phyloP scores from a whole-genome alignment of 2,329 filamentous ascomycete genomes.

The Sordariomycetes sp. region DNA sequence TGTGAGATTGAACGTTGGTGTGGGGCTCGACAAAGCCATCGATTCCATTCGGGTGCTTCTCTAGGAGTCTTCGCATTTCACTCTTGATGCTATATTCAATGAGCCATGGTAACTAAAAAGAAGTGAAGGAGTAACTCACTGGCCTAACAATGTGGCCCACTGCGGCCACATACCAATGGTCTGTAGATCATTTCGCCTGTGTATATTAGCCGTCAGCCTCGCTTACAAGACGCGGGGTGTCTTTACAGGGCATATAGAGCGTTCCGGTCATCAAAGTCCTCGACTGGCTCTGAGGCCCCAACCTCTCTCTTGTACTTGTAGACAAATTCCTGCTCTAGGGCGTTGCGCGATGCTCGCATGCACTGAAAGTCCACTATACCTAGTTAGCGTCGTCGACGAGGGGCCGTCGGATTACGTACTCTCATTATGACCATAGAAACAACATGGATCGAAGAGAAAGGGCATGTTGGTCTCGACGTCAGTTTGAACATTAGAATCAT shows the following conservation, averaged over 20 bases:
- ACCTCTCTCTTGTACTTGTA: conserved; percentile 1
- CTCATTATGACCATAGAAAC: conserved; percentile 21
- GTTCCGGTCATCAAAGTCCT: conserved; percentile 19
- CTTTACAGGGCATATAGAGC: conserved; percentile 16
- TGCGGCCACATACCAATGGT: conserved; percentile 8
- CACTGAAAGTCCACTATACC: conserved; percentile 4
- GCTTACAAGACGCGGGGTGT: not conserved
- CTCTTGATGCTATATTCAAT: conserved; percentile 6
- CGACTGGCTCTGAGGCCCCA: conserved; percentile 13
- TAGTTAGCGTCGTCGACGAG: too few species aligned
- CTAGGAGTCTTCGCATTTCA: conserved; percentile 8
- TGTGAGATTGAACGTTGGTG: too few species aligned
- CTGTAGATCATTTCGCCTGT: conserved; percentile 7
- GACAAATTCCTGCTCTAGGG: not conserved
- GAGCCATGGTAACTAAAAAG: not conserved
- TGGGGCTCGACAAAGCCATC: too few species aligned
- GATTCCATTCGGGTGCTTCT: conserved; percentile 7
- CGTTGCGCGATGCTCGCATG: conserved; percentile 4
- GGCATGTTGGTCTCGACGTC: conserved; percentile 16
- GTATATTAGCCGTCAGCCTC: not conserved
- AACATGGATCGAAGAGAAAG: conserved; percentile 29
- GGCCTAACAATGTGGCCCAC: conserved; percentile 5
- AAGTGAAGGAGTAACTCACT: conserved; percentile 4
- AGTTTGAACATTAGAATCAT: conserved; percentile 26
- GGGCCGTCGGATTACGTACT: too few species aligned